Conservation (phyloP, 139 green algal species). For the Gonium pectorale region DNA sequence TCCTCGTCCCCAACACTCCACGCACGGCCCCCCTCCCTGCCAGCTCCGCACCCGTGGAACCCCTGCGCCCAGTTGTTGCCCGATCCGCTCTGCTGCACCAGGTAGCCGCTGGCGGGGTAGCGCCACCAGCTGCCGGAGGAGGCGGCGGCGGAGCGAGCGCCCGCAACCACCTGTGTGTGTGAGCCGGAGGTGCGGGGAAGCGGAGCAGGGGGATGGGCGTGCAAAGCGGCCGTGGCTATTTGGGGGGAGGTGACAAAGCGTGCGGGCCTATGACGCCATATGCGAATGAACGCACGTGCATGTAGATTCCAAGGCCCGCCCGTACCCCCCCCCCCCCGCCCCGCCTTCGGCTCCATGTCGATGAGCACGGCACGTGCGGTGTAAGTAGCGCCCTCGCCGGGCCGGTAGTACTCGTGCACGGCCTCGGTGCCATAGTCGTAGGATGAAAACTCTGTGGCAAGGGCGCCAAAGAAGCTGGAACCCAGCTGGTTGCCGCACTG, state of each 20-base stretch:
- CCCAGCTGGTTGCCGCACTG: slow-evolving; percentile 92
- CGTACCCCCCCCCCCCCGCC: not conserved
- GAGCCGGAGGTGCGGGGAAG: not conserved
- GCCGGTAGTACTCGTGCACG: slow-evolving; percentile 67
- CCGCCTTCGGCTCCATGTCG: slow-evolving; percentile 91
- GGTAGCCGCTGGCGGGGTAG: slow-evolving; percentile 56
- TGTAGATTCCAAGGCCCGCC: not conserved
- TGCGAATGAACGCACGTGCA: too few relatives aligned
- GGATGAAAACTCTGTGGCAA: slow-evolving; percentile 66
- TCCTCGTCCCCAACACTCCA: too few relatives aligned
- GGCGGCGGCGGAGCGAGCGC: slow-evolving; percentile 27
- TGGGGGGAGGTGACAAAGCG: not conserved
- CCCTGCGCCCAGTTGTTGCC: slow-evolving; percentile 93
- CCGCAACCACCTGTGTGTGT: slow-evolving; percentile 60
- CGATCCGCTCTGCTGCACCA: slow-evolving; percentile 74
- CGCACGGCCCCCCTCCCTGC: too few relatives aligned
- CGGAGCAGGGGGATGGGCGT: not conserved
- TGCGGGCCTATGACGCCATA: not conserved
- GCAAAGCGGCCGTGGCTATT: not conserved
- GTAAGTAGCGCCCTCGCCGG: slow-evolving; percentile 9
- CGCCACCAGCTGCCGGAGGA: slow-evolving; percentile 65
- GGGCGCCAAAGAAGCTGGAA: slow-evolving; percentile 68
- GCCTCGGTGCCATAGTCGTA: slow-evolving; percentile 44
- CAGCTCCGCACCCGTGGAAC: slow-evolving; percentile 75
- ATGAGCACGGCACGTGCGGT: slow-evolving; percentile 81